Evolutionary conservation across 169 alveolate species (phyloP).

Genomic region (Perkinsus olseni): DNA sequence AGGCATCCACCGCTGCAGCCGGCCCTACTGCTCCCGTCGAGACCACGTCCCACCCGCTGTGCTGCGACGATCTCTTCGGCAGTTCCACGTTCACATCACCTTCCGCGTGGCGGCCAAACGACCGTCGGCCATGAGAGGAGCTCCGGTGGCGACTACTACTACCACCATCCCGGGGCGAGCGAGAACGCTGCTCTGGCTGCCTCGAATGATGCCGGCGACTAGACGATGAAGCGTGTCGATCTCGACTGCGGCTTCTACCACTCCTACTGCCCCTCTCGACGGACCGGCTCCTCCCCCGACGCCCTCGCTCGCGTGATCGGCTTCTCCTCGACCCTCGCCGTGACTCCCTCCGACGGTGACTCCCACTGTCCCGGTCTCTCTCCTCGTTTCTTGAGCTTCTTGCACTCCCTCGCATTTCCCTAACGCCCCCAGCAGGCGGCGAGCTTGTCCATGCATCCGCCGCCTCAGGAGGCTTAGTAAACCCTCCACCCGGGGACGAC

Average conservation of each 20-base stretch:
- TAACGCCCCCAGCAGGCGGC: not conserved
- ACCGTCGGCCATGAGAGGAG: not conserved
- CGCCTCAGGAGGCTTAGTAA: not conserved
- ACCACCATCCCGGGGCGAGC: not conserved
- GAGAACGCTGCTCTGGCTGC: not conserved
- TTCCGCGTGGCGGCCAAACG: not conserved
- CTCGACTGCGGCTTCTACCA: too few relatives aligned
- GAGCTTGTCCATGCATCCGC: not conserved
- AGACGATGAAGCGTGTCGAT: too few relatives aligned
- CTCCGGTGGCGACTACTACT: not conserved
- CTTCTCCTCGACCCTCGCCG: too few relatives aligned
- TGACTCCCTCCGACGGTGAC: not conserved
- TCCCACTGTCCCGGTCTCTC: not conserved
- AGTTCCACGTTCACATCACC: not conserved
- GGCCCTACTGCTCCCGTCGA: not conserved
- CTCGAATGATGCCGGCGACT: too few relatives aligned
- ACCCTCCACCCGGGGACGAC: not conserved
- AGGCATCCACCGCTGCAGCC: not conserved
- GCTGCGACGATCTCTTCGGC: not conserved
- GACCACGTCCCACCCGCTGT: not conserved
- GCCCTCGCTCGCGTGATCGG: too few relatives aligned
- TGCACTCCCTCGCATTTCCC: not conserved
- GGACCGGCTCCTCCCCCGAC: too few relatives aligned
- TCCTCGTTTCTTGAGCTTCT: not conserved
- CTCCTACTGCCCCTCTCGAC: too few relatives aligned